A percentile compares a stretch with the other conserved stretches of the same genome.
These are phyloP conservation scores for Cotoneaster glaucophyllus DNA, from an alignment of 306 rosid species.

Conservation along the genomic window DNA sequence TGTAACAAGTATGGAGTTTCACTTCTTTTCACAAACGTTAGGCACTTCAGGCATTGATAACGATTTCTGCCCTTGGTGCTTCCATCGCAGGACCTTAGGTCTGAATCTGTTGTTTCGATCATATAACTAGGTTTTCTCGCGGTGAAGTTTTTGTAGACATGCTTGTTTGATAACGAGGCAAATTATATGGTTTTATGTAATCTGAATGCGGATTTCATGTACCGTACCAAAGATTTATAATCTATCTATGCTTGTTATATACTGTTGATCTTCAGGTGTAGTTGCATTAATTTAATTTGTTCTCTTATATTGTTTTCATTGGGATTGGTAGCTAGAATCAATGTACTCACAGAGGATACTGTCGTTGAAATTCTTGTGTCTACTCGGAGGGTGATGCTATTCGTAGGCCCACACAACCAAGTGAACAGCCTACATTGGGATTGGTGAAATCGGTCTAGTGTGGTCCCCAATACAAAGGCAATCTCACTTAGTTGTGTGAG, in stretches of 20 bases:
- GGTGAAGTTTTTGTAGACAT: not conserved
- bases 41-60: constrained; percentile 83
- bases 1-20: constrained; percentile 84
- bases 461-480: not conserved
- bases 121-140: not conserved
- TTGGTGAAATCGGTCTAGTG: not conserved
- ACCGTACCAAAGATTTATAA: not conserved
- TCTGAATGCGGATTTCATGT: not conserved
- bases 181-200: not conserved
- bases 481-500: not conserved
- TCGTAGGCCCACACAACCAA: not conserved
- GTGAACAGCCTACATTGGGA: not conserved
- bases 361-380: too few species aligned
- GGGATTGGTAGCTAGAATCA: too few species aligned
- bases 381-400: too few species aligned
- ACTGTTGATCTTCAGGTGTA: too few species aligned
- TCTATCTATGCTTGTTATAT: not conserved
- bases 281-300: too few species aligned
- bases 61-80: not conserved
- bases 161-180: not conserved
- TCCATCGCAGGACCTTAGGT: not conserved
- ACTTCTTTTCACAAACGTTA: constrained; percentile 67
- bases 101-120: not conserved
- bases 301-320: too few species aligned
- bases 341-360: too few species aligned